Base-by-base conservation (phyloP, 257 asterid genomes). In the Plantago elongata region DNA sequence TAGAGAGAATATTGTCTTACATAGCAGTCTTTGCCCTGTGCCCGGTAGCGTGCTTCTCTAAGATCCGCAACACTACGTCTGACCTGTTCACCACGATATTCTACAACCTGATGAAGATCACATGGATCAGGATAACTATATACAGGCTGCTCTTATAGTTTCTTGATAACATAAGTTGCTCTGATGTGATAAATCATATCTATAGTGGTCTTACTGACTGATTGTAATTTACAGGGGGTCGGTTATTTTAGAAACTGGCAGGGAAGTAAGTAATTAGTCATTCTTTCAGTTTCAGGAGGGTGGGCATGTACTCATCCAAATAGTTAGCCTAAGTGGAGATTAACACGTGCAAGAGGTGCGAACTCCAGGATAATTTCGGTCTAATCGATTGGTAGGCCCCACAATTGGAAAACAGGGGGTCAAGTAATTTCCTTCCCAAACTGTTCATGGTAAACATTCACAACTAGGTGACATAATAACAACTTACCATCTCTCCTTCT, bases 11-110 rank as follows among this genome's bases (percentile, higher is more conserved):
- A 56, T 10, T 54, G 45, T 73, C 97, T 61, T 56, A 93, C 99
- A 59, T 93, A 93, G 81, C 99, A 93, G 73, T 89, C 97, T 83
- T 93, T 93, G 72, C 99, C 95, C 73, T 77, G 79, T 38, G 80
- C 59, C 22, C 84, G 90, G 70, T 93, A 93, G 61, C 78, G 91
- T 63, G 91, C 89, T 77, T 93, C 99, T 77, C 99, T 84, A 49
- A 89, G 79, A 79, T 93, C 99, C 38, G 99, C 97, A 73, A 93
- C 75, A 69, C 96, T 83, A 68, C 97, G 81, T 72, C 99, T 82
- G 62, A 93, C 97, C 75, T 85, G 96, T 79, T 93, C 99, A 37
- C 99, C 97, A 56, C 99, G 99, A 74, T 93, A 93, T 75, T 93
- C 99, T 49, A 93, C 87, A 74, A 93, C 96, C 99, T 93, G 76